Evolutionary conservation across 805 yeast species (phyloP), one percentile per base, ranked within the genome.

Genomic region (Pichia nakasei): DNA sequence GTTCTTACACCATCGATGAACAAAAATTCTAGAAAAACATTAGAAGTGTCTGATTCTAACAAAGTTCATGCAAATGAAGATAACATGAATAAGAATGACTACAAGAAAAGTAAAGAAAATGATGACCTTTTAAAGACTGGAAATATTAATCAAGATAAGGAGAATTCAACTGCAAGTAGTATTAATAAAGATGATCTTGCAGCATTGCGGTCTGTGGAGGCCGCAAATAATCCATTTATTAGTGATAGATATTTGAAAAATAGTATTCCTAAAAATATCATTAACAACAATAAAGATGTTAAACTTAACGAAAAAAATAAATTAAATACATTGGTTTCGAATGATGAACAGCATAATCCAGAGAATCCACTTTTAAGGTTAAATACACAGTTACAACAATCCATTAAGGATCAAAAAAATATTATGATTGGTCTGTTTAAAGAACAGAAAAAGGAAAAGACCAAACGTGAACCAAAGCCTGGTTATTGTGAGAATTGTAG

Each of bases 401-500:
- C 15, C 37, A 39, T 15, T 39, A 22, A 37, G 29, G 20, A 13
- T 40, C 36, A 3, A 20, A 40, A 15, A 5, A 37, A 12, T 29
- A 12, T 29, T 29, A 17, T 12, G 17, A 29, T 29, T 9, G 47
- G 47, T 13, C 13, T 40, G 31, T 44, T 44, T 15, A 44, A 40
- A 34, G 42, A 44, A 4, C 34, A 44, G 32, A 44, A 37, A 29
- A 37, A 35, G 13, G 50, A 43, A 19, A 55, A 53, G 37, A 51
- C 52, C 8, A 59, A 52, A 39, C 48, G 51, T 20, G 59, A 57
- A 37, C 52, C 52, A 55, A 57, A 55, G 37, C 61, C 91, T 1
- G 97, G 97, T 0, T 89, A 85, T 62, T 91, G 98, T 65, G 98
- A 91, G 59, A 91, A 91, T 58, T 91, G 98, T 63, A 70, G 91